These are phyloP conservation scores for Karstenula rhodostoma DNA, from an alignment of 2,329 filamentous ascomycete species.

Conservation along the genomic window DNA sequence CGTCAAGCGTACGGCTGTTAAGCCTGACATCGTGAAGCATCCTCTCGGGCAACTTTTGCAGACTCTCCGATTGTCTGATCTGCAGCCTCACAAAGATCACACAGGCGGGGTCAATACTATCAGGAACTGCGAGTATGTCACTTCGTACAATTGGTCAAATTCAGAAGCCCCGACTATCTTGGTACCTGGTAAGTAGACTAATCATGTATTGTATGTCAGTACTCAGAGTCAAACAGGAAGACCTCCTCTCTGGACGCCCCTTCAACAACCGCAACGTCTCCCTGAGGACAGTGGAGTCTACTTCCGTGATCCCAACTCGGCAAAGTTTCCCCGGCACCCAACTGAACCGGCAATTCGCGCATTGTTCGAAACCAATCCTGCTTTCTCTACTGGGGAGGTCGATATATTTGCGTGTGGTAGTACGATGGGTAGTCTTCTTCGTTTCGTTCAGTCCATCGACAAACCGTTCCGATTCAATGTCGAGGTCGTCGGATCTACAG, in stretches of 20 bases:
- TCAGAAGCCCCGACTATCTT: constrained; percentile 48
- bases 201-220: background rate
- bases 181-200: constrained; percentile 33
- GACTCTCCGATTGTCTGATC: constrained; percentile 24
- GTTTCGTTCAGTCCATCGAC: constrained; percentile 59
- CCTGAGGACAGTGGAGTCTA: constrained; percentile 58
- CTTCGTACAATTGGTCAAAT: constrained; percentile 63
- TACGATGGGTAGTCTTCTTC: constrained; percentile 68
- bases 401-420: constrained; percentile 69
- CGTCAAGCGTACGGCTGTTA: constrained; percentile 20
- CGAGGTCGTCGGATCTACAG: constrained; percentile 63
- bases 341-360: constrained; percentile 60
- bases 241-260: constrained; percentile 62
- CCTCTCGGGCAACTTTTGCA: constrained; percentile 42
- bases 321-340: constrained; percentile 58
- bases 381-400: constrained; percentile 47
- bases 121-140: constrained; percentile 52
- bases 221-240: constrained; percentile 48
- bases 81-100: constrained; percentile 8
- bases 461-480: constrained; percentile 66
- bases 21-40: constrained; percentile 35
- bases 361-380: constrained; percentile 50
- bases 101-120: constrained; percentile 38
- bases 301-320: constrained; percentile 64
- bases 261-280: constrained; percentile 43